Conservation (phyloP, 345 rosid genomes). For the Citrus mangshanensis region DNA sequence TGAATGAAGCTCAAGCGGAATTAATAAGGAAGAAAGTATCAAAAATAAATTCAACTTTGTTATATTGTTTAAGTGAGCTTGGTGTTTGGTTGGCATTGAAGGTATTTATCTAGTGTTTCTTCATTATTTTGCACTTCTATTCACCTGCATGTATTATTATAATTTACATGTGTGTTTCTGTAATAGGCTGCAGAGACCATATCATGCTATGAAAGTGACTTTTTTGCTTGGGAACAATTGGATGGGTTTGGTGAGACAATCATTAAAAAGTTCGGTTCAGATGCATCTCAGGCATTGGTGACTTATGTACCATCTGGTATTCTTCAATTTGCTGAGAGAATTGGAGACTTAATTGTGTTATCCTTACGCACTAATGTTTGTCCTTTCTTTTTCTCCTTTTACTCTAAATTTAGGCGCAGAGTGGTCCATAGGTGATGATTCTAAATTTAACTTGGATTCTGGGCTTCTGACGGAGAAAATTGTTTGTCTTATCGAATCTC, state of each 20-base stretch:
- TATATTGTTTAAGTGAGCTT: constrained; percentile 63
- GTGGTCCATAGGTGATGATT: constrained; percentile 36
- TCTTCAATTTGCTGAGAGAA: constrained; percentile 12
- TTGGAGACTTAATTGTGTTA: not conserved
- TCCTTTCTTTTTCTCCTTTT: constrained; percentile 6
- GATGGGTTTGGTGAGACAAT: constrained; percentile 34
- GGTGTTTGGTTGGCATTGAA: constrained; percentile 78
- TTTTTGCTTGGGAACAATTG: constrained; percentile 41
- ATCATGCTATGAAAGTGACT: constrained; percentile 40
- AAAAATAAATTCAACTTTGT: constrained; percentile 38
- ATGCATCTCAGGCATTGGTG: constrained; percentile 42
- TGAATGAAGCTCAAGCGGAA: constrained; percentile 22
- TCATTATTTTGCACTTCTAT: not conserved
- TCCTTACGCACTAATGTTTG: not conserved
- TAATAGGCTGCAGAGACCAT: constrained; percentile 72
- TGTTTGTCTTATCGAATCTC: constrained; percentile 59
- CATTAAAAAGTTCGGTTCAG: constrained; percentile 44
- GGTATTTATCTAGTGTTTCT: constrained; percentile 39
- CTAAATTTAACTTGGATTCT: constrained; percentile 28
- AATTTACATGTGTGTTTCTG: not conserved
- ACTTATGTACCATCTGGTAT: constrained; percentile 55
- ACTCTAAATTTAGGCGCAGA: constrained; percentile 28
- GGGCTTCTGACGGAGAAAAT: constrained; percentile 57
- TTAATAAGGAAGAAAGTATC: constrained; percentile 41
- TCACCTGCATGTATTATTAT: not conserved